Conservation (phyloP, 495 filamentous ascomycete genomes). For the Talaromyces thailandensis region DNA sequence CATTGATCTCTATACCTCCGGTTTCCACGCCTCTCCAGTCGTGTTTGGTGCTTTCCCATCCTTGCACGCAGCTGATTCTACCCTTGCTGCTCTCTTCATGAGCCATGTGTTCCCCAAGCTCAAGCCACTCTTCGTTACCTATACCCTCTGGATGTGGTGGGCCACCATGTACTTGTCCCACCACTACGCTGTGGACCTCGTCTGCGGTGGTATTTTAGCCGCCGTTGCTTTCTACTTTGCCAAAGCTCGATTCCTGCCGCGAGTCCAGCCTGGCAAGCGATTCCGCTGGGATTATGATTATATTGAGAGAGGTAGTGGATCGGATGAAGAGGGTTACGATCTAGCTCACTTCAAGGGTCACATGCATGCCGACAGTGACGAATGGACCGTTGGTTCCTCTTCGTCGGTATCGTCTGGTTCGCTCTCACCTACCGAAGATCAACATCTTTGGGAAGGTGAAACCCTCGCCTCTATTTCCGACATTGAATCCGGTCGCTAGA, state of each 20-base stretch:
- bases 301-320: slow-evolving; percentile 63
- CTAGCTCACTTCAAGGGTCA: slow-evolving; percentile 46
- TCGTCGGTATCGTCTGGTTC: slow-evolving; percentile 59
- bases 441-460: slow-evolving; percentile 54
- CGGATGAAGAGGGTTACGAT: slow-evolving; percentile 46
- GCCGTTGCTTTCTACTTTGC: slow-evolving; percentile 72
- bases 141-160: slow-evolving; percentile 93
- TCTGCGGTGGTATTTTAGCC: slow-evolving; percentile 75
- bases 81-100: slow-evolving; percentile 87
- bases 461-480: slow-evolving; percentile 47
- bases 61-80: slow-evolving; percentile 77
- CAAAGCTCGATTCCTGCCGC: slow-evolving; percentile 69
- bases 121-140: slow-evolving; percentile 65
- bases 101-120: slow-evolving; percentile 77
- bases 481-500: slow-evolving; percentile 37
- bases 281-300: slow-evolving; percentile 96
- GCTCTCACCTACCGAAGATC: slow-evolving; percentile 52
- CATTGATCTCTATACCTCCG: slow-evolving; percentile 83
- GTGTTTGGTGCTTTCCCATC: slow-evolving; percentile 95
- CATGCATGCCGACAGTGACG: slow-evolving; percentile 54
- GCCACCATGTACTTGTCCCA: slow-evolving; percentile 97
- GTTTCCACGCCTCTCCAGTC: slow-evolving; percentile 77
- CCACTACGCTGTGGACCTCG: slow-evolving; percentile 90
- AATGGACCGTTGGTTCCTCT: slow-evolving; percentile 67
- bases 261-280: slow-evolving; percentile 70